phyloP scores from a whole-genome alignment of 768 basidiomycete genomes.

The Tylopilus subfusipes region DNA sequence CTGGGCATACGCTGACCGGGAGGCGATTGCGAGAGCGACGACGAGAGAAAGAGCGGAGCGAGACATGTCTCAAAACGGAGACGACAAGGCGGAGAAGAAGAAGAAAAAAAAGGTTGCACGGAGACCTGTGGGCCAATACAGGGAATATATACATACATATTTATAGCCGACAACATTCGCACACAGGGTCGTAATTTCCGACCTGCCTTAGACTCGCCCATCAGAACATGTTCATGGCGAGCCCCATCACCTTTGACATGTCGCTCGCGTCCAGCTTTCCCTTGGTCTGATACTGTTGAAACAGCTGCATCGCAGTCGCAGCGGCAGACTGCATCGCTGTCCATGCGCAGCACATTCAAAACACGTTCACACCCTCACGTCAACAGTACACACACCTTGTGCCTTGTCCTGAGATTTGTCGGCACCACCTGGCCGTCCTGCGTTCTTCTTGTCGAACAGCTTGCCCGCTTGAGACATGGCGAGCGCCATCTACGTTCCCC shows the following conservation, averaged over 20 bases:
- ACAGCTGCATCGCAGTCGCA: constrained; percentile 29
- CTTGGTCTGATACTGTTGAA: constrained; percentile 19
- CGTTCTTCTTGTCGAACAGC: constrained; percentile 32
- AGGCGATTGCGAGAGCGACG: constrained; percentile 30
- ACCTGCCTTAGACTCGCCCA: too few relatives aligned
- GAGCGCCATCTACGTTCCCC: constrained; percentile 19
- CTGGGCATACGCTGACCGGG: constrained; percentile 30
- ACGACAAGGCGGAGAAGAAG: not conserved
- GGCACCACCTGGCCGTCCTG: constrained; percentile 11
- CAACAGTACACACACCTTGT: constrained; percentile 18
- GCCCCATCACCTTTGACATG: constrained; percentile 25
- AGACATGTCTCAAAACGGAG: constrained; percentile 40
- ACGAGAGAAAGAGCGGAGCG: constrained; percentile 45
- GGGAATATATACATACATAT: constrained; percentile 7
- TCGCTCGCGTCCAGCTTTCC: constrained; percentile 30
- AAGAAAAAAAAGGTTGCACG: not conserved
- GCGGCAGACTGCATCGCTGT: constrained; percentile 33
- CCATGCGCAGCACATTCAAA: not conserved
- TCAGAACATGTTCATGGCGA: constrained; percentile 29
- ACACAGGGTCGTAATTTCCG: not conserved
- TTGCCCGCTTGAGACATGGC: constrained; percentile 34
- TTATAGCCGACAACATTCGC: constrained; percentile 5
- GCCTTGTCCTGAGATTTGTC: constrained; percentile 21
- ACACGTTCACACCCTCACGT: not conserved
- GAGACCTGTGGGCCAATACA: not conserved